A percentile compares a stretch with the other conserved stretches of the same genome.
Conservation (phyloP, 2,329 filamentous ascomycete species). For the Beauveria rudraprayagi region DNA sequence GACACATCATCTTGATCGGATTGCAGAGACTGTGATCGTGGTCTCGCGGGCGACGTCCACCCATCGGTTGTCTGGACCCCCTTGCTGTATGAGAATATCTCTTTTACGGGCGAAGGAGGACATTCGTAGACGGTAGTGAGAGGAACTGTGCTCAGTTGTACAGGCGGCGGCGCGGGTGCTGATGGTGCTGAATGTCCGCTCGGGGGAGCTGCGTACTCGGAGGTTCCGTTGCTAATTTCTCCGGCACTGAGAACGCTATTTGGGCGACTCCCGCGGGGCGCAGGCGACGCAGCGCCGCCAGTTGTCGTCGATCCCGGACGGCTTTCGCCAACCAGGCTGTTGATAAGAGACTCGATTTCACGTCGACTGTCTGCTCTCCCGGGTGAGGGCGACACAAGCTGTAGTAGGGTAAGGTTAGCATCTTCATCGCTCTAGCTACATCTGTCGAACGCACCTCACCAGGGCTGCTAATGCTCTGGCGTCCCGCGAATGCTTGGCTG, state of each 20-base stretch:
- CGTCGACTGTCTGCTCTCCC: slow-evolving; percentile 60
- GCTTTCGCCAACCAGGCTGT: slow-evolving; percentile 72
- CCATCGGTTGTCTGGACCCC: slow-evolving; percentile 84
- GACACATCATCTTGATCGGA: slow-evolving; percentile 56
- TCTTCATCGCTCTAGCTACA: slow-evolving; percentile 4
- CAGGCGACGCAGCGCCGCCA: slow-evolving; percentile 57
- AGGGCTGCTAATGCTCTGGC: slow-evolving; percentile 59
- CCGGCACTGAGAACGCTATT: slow-evolving; percentile 79
- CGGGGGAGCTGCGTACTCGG: slow-evolving; percentile 46
- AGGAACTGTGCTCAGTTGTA: slow-evolving; percentile 66
- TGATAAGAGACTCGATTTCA: slow-evolving; percentile 80
- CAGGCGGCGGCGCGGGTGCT: slow-evolving; percentile 26
- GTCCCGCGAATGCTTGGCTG: slow-evolving; percentile 62
- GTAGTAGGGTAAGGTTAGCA: slow-evolving; percentile 15
- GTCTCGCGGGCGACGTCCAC: slow-evolving; percentile 50
- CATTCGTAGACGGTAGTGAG: slow-evolving; percentile 75
- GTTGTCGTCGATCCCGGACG: slow-evolving; percentile 61
- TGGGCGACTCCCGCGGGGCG: slow-evolving; percentile 63
- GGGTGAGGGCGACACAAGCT: slow-evolving; percentile 60
- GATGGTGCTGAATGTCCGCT: slow-evolving; percentile 34
- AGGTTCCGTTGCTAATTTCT: slow-evolving; percentile 69
- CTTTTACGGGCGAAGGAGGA: slow-evolving; percentile 65
- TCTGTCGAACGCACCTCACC: slow-evolving; percentile 54
- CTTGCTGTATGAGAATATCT: slow-evolving; percentile 95
- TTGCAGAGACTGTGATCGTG: slow-evolving; percentile 29